Conservation (phyloP, 2,329 filamentous ascomycete genomes). For the Trichoderma brevicompactum region DNA sequence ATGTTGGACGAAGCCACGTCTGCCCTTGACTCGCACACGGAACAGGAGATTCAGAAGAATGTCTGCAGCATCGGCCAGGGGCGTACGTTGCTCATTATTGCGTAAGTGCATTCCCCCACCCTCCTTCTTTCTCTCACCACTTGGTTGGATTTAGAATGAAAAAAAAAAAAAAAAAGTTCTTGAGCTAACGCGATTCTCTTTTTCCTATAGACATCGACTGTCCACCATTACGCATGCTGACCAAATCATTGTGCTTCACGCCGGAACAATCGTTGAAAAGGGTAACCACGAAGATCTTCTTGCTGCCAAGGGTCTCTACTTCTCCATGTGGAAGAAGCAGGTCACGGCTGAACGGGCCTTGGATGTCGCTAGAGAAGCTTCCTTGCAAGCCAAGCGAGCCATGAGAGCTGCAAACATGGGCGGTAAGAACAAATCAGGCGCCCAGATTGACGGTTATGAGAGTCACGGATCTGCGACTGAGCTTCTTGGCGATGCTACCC, state of each 20-base stretch:
- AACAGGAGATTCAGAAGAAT: constrained; percentile 89
- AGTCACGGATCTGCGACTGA: constrained; percentile 53
- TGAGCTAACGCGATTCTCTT: constrained; percentile 33
- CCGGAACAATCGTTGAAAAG: constrained; percentile 75
- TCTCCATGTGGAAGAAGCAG: constrained; percentile 88
- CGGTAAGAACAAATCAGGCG: constrained; percentile 45
- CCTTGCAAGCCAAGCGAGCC: constrained; percentile 43
- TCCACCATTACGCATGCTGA: constrained; percentile 86
- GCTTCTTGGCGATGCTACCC: constrained; percentile 44
- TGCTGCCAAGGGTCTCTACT: constrained; percentile 71
- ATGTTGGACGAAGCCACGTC: constrained; percentile 93
- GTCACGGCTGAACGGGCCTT: constrained; percentile 73
- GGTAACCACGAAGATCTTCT: constrained; percentile 81
- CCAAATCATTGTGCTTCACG: constrained; percentile 78
- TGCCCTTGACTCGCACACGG: constrained; percentile 87
- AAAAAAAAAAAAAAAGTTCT: background rate
- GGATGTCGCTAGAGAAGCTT: constrained; percentile 44
- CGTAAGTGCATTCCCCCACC: constrained; percentile 56
- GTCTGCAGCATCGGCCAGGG: constrained; percentile 80
- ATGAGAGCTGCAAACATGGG: constrained; percentile 57
- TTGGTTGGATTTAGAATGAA: too few relatives aligned
- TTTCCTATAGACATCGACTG: constrained; percentile 66
- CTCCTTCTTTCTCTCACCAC: too few relatives aligned
- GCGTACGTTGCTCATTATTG: constrained; percentile 93
- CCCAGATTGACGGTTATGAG: constrained; percentile 52